Percentiles rank a stretch among this genome's conserved stretches.
Evolutionary conservation across 345 rosid genomes (phyloP).

Genomic region (Toxicodendron radicans): DNA sequence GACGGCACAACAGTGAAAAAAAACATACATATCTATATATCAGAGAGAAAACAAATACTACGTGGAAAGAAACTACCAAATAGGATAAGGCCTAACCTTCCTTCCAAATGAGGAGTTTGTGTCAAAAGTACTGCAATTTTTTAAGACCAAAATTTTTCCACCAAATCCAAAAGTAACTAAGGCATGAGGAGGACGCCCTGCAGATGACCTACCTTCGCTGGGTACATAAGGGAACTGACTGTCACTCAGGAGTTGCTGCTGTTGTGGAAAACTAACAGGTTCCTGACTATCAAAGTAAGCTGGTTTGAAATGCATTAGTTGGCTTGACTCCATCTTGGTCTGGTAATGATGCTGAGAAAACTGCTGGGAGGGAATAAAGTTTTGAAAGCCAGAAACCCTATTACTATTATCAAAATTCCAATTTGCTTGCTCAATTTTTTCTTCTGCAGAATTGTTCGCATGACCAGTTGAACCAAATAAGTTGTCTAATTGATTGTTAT

Average conservation of each 20-base stretch:
- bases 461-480: not conserved
- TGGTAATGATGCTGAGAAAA: slow-evolving; percentile 28
- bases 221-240: slow-evolving; percentile 27
- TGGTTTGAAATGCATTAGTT: slow-evolving; percentile 15
- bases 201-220: slow-evolving; percentile 31
- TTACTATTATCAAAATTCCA: slow-evolving; percentile 22
- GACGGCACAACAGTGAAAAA: not conserved
- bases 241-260: slow-evolving; percentile 11
- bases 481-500: slow-evolving; percentile 20
- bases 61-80: slow-evolving; percentile 3
- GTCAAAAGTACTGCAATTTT: slow-evolving; percentile 18
- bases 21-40: slow-evolving; percentile 5
- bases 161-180: slow-evolving; percentile 51
- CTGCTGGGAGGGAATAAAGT: slow-evolving; percentile 4
- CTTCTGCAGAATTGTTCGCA: slow-evolving; percentile 14
- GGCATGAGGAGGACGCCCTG: slow-evolving; percentile 49
- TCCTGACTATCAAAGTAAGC: slow-evolving; percentile 22
- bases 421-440: slow-evolving; percentile 15
- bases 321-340: slow-evolving; percentile 25
- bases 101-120: slow-evolving; percentile 24
- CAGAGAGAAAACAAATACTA: slow-evolving; percentile 11
- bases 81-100: slow-evolving; percentile 31
- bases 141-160: slow-evolving; percentile 43
- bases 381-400: slow-evolving; percentile 14
- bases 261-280: slow-evolving; percentile 12